Percentiles rank a stretch among this genome's conserved stretches.
Evolutionary conservation across 257 asterid genomes (phyloP).

Genomic region (Linderniella brevidens): DNA sequence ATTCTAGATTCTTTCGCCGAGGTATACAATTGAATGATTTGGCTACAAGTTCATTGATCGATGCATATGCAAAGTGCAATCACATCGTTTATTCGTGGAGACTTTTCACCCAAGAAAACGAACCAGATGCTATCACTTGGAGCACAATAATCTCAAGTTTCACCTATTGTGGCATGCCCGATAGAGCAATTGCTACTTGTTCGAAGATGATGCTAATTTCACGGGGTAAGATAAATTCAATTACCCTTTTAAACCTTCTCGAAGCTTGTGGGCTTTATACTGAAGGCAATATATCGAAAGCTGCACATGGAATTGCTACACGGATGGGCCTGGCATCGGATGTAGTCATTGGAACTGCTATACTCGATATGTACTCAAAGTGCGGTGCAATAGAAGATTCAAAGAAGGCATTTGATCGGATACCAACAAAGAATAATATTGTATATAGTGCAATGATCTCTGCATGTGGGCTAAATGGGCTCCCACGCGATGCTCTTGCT

Average conservation of each 20-base stretch:
- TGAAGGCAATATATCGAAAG: slow-evolving; percentile 42
- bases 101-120: slow-evolving; percentile 32
- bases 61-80: slow-evolving; percentile 64
- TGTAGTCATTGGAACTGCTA: slow-evolving; percentile 64
- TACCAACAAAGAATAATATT: slow-evolving; percentile 34
- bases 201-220: slow-evolving; percentile 27
- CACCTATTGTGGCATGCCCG: slow-evolving; percentile 60
- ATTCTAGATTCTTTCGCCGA: slow-evolving; percentile 31
- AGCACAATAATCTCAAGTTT: slow-evolving; percentile 88
- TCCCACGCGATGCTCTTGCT: slow-evolving; percentile 52
- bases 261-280: slow-evolving; percentile 71
- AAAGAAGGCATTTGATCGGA: slow-evolving; percentile 42
- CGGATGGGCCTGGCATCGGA: slow-evolving; percentile 53
- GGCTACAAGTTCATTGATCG: slow-evolving; percentile 60
- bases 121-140: slow-evolving; percentile 66
- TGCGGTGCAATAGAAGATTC: slow-evolving; percentile 64
- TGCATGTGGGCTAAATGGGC: slow-evolving; percentile 70
- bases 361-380: slow-evolving; percentile 76
- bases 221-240: slow-evolving; percentile 23
- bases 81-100: slow-evolving; percentile 38
- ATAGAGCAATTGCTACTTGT: slow-evolving; percentile 50
- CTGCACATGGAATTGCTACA: slow-evolving; percentile 55
- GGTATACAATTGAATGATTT: slow-evolving; percentile 47
- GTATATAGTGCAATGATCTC: slow-evolving; percentile 80
- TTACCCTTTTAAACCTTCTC: slow-evolving; percentile 53